phyloP scores from a whole-genome alignment of 2,329 filamentous ascomycete genomes.

The Ilyonectria mors-panacis region DNA sequence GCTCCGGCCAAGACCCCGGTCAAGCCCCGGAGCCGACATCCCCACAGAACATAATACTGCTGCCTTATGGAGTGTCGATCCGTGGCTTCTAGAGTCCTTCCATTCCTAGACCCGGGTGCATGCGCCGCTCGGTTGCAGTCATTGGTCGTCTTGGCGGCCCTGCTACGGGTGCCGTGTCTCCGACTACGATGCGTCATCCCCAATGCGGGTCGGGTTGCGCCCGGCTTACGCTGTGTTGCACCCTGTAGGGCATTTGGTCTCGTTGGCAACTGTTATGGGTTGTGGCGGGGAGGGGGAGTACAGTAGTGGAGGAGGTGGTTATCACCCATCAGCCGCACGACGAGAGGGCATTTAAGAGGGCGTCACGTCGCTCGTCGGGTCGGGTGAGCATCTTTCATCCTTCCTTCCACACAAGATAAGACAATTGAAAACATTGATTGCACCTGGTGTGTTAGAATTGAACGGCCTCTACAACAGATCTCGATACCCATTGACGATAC shows the following conservation, averaged over 20 bases:
- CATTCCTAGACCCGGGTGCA: slow-evolving; percentile 6
- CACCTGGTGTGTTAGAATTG: slow-evolving; percentile 1
- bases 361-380: slow-evolving; percentile 12
- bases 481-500: slow-evolving; percentile 32
- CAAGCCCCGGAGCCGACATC: slow-evolving; percentile 41
- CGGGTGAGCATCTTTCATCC: neutral
- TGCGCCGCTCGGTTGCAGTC: slow-evolving; percentile 16
- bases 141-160: slow-evolving; percentile 26
- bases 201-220: slow-evolving; percentile 26
- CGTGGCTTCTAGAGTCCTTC: slow-evolving; percentile 29
- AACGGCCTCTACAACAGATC: slow-evolving; percentile 13
- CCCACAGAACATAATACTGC: slow-evolving; percentile 34
- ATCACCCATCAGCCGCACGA: slow-evolving; percentile 30
- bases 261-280: slow-evolving; percentile 6
- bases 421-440: neutral
- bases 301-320: neutral
- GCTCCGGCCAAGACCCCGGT: slow-evolving; percentile 28
- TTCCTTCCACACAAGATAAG: neutral
- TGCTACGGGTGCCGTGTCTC: slow-evolving; percentile 22
- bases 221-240: slow-evolving; percentile 27
- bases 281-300: slow-evolving; percentile 13
- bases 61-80: slow-evolving; percentile 25
- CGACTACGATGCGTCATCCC: slow-evolving; percentile 29
- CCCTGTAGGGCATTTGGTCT: slow-evolving; percentile 6
- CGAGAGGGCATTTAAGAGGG: slow-evolving; percentile 30